Evolutionary conservation across 768 basidiomycete genomes (phyloP).

Genomic region (Auriculariales sp.): DNA sequence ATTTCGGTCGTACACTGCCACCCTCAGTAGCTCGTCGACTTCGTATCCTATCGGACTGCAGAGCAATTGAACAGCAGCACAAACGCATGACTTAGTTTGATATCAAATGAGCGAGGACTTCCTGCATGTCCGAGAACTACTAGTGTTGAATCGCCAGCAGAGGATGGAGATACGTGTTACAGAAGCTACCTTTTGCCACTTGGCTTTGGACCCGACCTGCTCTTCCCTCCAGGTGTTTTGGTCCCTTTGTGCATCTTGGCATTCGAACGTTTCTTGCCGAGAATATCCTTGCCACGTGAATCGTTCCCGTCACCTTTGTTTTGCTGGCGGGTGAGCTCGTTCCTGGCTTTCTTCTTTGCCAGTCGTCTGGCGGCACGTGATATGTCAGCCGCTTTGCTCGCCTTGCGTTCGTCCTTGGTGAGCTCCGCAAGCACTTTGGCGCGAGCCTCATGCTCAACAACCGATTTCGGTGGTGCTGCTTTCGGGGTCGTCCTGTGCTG

Average conservation of each 20-base stretch:
- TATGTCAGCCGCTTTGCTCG: constrained; percentile 60
- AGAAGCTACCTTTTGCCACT: too few relatives aligned
- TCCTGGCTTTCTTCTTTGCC: constrained; percentile 78
- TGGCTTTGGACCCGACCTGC: too few relatives aligned
- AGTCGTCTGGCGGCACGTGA: constrained; percentile 72
- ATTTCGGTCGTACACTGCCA: too few relatives aligned
- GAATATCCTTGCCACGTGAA: neutral
- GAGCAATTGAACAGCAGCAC: too few relatives aligned
- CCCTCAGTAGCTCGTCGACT: too few relatives aligned
- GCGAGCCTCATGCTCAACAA: constrained; percentile 39
- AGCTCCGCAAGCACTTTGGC: constrained; percentile 66
- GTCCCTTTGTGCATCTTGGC: constrained; percentile 15
- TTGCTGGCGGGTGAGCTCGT: constrained; percentile 24
- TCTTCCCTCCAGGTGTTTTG: constrained; percentile 32
- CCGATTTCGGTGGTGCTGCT: constrained; percentile 1
- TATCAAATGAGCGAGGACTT: too few relatives aligned
- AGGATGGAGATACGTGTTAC: too few relatives aligned
- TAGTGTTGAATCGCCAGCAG: too few relatives aligned
- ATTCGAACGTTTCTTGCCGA: constrained; percentile 13
- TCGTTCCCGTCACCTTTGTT: neutral
- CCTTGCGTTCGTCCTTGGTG: constrained; percentile 77
- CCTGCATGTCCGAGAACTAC: too few relatives aligned
- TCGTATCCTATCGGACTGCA: too few relatives aligned
- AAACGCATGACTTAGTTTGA: too few relatives aligned
- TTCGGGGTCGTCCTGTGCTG: neutral